These are phyloP conservation scores for Aurantiochytrium sp. DNA, from an alignment of 108 stramenopile species.

Conservation along the genomic window DNA sequence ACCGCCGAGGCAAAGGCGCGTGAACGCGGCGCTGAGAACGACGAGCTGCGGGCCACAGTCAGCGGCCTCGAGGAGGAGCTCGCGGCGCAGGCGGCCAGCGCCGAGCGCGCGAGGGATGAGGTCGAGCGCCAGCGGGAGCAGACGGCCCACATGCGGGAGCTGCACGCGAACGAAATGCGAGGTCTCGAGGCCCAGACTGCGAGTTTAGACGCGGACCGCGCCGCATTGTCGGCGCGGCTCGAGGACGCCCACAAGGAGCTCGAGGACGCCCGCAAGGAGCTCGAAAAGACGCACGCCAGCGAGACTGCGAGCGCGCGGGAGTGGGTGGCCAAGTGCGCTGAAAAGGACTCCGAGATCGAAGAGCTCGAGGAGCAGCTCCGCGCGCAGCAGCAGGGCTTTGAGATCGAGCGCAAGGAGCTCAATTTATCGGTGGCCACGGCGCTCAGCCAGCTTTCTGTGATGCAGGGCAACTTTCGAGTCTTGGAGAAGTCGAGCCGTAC, in stretches of 20 bases:
- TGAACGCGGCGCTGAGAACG: no score
- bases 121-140: neutral
- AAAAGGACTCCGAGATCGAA: neutral
- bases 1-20: no score
- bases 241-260: neutral
- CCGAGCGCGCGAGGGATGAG: neutral
- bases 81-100: neutral
- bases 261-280: neutral
- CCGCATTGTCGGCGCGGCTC: neutral
- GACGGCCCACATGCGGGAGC: neutral
- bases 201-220: neutral
- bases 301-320: neutral
- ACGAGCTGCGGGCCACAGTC: no score
- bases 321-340: neutral
- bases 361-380: neutral
- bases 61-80: neutral
- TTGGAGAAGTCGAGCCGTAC: neutral
- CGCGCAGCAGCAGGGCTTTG: neutral
- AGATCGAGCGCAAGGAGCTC: slow-evolving; percentile 3
- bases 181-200: neutral
- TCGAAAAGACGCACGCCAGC: neutral
- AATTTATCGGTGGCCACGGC: neutral
- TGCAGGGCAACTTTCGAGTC: neutral
- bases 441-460: neutral
- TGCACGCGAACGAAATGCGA: neutral